Base-by-base conservation (phyloP, 805 yeast genomes). In the Sugiyamaella smithiae region DNA sequence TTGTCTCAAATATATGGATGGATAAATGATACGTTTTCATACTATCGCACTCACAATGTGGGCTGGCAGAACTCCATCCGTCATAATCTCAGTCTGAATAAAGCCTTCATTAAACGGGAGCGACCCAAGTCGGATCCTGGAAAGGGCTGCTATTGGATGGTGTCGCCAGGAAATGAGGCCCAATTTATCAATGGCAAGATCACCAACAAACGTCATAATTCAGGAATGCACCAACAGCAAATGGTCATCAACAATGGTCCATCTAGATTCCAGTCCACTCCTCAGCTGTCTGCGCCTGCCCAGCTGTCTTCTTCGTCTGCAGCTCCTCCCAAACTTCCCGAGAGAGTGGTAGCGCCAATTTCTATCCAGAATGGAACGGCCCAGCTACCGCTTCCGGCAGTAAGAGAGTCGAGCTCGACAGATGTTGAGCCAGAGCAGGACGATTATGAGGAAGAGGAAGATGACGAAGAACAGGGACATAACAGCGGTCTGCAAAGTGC, bases 11-110 rank as follows among this genome's bases (percentile, higher is more conserved):
- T 91, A 36, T 91, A 91, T 70, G 76, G 73, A 58, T 91, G 99
- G 99, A 93, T 91, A 38, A 81, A 93, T 6, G 81, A 81, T 40
- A 85, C 95, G 31, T 91, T 90, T 66, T 78, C 75, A 53, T 91
- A 84, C 64, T 93, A 93, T 67, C 81, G 82, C 55, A 81, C 79
- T 54, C 85, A 86, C 51, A 96, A 88, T 58, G 85, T 88, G 8
- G 97, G 97, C 23, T 91, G 99, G 99, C 97, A 91, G 68, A 91
- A 91, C 68, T 90, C 97, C 28, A 93, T 91, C 54, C 82, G 99
- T 53, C 99, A 91, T 68, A 91, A 93, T 57, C 72, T 91, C 25
- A 88, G 97, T 9, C 75, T 91, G 58, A 93, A 91, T 67, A 93
- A 93, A 63, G 96, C 97, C 0, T 91, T 91, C 63, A 75, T 85